Conservation (phyloP, 2,329 filamentous ascomycete genomes). For the Metarhizium guizhouense region DNA sequence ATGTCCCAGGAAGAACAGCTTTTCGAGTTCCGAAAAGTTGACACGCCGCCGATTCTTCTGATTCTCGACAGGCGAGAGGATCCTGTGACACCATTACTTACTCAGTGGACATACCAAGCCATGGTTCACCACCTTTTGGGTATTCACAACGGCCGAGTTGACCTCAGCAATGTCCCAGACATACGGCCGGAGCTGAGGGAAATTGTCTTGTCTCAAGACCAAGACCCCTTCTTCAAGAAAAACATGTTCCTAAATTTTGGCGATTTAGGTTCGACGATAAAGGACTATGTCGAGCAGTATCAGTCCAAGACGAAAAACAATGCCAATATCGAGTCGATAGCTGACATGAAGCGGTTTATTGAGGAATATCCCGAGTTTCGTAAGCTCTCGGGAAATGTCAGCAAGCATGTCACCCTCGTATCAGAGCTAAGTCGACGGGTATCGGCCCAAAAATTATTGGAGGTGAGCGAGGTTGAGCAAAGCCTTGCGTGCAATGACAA, state of each 20-base stretch:
- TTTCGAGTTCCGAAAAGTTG: constrained; percentile 91
- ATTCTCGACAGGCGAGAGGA: constrained; percentile 89
- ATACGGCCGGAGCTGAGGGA: constrained; percentile 82
- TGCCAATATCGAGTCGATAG: constrained; percentile 91
- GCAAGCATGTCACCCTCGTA: constrained; percentile 94
- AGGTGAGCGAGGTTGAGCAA: constrained; percentile 95
- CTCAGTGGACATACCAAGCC: constrained; percentile 99
- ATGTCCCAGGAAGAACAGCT: constrained; percentile 94
- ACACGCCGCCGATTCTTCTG: constrained; percentile 87
- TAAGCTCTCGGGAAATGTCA: constrained; percentile 94
- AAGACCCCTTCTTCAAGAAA: constrained; percentile 97
- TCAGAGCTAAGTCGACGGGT: constrained; percentile 87
- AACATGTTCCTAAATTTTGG: constrained; percentile 99
- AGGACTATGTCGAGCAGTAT: constrained; percentile 97
- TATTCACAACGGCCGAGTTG: constrained; percentile 89
- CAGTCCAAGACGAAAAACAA: constrained; percentile 96
- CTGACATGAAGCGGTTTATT: constrained; percentile 98
- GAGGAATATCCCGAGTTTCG: constrained; percentile 98
- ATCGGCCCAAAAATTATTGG: constrained; percentile 76
- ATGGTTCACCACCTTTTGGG: constrained; percentile 97
- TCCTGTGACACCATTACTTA: constrained; percentile 85
- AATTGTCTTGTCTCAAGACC: constrained; percentile 90
- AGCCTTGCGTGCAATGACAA: constrained; percentile 96
- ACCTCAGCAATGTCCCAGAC: constrained; percentile 75
- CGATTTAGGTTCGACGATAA: constrained; percentile 90